Conservation (phyloP, 345 rosid species). For the Gossypium australe region DNA sequence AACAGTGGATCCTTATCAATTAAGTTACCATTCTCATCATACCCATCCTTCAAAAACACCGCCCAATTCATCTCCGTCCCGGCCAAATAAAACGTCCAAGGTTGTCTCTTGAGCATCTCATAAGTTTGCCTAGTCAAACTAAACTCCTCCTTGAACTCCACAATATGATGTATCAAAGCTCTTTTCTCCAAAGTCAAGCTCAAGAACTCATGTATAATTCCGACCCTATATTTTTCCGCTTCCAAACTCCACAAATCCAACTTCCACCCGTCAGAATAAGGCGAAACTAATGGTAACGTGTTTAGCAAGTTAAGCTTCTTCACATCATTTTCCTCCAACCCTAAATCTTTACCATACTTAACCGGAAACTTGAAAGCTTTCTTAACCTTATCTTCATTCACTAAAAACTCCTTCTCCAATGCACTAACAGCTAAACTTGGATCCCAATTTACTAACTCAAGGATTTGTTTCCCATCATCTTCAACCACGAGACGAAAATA, state of each 20-base stretch:
- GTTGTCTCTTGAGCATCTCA: slow-evolving; percentile 75
- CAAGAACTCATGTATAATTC: slow-evolving; percentile 78
- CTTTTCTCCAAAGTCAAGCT: slow-evolving; percentile 87
- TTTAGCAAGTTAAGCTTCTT: slow-evolving; percentile 55
- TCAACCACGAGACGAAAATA: slow-evolving; percentile 47
- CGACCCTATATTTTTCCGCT: slow-evolving; percentile 86
- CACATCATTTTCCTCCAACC: slow-evolving; percentile 41
- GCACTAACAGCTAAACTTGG: slow-evolving; percentile 56
- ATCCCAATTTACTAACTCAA: slow-evolving; percentile 81
- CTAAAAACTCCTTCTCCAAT: slow-evolving; percentile 20
- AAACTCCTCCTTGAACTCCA: slow-evolving; percentile 88
- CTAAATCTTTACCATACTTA: slow-evolving; percentile 64
- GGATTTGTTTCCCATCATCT: slow-evolving; percentile 57
- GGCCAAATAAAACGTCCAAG: slow-evolving; percentile 70
- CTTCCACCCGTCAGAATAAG: slow-evolving; percentile 65
- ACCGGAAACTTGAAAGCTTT: slow-evolving; percentile 64
- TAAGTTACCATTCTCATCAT: slow-evolving; percentile 51
- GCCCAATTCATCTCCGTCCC: slow-evolving; percentile 98
- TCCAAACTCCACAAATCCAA: slow-evolving; percentile 69
- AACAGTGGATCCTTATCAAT: slow-evolving; percentile 70
- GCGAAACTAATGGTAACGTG: slow-evolving; percentile 75
- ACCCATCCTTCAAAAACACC: slow-evolving; percentile 65
- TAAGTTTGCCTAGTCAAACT: slow-evolving; percentile 82
- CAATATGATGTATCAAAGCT: slow-evolving; percentile 83
- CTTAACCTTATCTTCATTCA: slow-evolving; percentile 28